Evolutionary conservation across 139 green algal species (phyloP).

Genomic region (Yamagishiella unicocca): DNA sequence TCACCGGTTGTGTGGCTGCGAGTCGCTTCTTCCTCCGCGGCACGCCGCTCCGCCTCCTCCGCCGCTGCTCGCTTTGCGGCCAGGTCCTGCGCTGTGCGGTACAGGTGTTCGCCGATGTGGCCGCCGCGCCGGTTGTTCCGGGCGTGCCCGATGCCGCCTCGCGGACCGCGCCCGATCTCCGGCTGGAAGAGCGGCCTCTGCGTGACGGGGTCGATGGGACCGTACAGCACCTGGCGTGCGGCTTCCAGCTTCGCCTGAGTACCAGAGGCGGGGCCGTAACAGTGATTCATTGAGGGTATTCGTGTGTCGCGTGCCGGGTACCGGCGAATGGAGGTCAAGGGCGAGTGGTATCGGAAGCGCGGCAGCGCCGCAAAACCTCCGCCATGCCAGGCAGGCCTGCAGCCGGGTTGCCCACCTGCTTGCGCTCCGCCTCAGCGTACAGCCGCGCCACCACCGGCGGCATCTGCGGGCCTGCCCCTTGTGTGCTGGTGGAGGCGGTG

Average conservation of each 20-base stretch:
- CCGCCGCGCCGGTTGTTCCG: constrained; percentile 21
- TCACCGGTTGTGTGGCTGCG: constrained; percentile 32
- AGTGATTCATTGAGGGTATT: no score
- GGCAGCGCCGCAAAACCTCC: no score
- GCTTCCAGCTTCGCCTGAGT: constrained; percentile 69
- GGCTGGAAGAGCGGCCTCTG: constrained; percentile 78
- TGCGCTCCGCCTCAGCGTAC: constrained; percentile 51
- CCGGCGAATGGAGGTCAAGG: no score
- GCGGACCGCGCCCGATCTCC: constrained; percentile 66
- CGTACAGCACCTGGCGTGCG: constrained; percentile 53
- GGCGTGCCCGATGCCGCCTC: not conserved
- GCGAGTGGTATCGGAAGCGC: no score
- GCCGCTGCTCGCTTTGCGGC: constrained; percentile 23
- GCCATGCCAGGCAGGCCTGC: no score
- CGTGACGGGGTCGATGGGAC: constrained; percentile 73
- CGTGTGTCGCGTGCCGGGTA: no score
- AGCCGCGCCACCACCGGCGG: constrained; percentile 61
- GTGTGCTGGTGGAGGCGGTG: not conserved
- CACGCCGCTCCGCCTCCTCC: constrained; percentile 45
- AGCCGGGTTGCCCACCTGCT: constrained; percentile 40
- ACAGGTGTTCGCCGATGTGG: constrained; percentile 82
- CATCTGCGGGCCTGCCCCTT: not conserved
- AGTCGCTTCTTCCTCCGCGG: constrained; percentile 8
- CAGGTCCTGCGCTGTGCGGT: constrained; percentile 67
- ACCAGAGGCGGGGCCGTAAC: no score